Percentiles rank a stretch among this genome's conserved stretches.
Conservation (phyloP, 2,329 filamentous ascomycete species). For the Alternaria panax region DNA sequence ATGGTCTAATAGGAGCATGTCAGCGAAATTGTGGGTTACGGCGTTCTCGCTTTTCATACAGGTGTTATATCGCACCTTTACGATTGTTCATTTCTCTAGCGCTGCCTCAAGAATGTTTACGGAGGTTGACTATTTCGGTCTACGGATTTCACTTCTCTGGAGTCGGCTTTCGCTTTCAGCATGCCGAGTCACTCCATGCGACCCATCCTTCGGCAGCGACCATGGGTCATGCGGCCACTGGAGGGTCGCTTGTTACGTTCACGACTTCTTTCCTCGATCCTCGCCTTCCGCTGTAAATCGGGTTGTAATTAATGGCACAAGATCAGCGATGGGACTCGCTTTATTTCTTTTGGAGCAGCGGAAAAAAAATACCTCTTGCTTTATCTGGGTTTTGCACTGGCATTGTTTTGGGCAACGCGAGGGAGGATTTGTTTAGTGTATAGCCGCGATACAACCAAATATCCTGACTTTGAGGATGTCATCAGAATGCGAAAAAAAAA, state of each 20-base stretch:
- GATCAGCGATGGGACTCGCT: constrained; percentile 38
- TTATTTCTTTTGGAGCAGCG: constrained; percentile 32
- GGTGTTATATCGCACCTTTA: constrained; percentile 37
- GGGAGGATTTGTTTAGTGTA: constrained; percentile 27
- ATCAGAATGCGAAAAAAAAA: constrained; percentile 38
- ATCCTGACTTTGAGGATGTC: constrained; percentile 28
- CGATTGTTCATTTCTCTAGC: constrained; percentile 37
- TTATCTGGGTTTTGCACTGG: constrained; percentile 34
- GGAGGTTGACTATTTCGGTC: constrained; percentile 32
- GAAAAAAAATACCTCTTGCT: constrained; percentile 32
- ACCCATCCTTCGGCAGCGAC: constrained; percentile 12
- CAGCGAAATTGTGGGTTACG: constrained; percentile 45
- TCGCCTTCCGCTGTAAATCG: constrained; percentile 38
- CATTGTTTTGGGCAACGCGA: constrained; percentile 30
- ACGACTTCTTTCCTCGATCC: constrained; percentile 37
- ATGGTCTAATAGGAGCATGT: constrained; percentile 38
- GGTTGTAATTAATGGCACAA: constrained; percentile 52
- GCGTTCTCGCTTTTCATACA: constrained; percentile 36
- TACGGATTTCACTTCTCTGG: constrained; percentile 42
- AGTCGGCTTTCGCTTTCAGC: constrained; percentile 27
- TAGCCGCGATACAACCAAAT: constrained; percentile 32
- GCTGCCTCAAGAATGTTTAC: constrained; percentile 38
- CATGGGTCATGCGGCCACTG: constrained; percentile 8
- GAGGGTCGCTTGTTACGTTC: constrained; percentile 30
- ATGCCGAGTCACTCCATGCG: constrained; percentile 26